phyloP scores from a whole-genome alignment of 192 early-diverging fungal genomes.

The Podila minutissima region DNA sequence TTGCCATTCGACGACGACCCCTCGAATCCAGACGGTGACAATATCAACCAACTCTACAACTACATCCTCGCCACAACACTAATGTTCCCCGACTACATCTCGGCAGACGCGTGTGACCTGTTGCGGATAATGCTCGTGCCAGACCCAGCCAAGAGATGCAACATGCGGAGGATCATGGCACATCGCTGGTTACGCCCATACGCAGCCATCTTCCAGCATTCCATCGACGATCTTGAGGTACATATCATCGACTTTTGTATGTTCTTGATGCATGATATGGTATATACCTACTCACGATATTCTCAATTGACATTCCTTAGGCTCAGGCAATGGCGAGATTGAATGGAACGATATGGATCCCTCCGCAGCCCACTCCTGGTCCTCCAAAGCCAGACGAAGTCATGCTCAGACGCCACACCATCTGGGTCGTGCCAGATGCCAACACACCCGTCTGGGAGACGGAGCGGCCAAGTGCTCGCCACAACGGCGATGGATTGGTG shows the following conservation, averaged over 20 bases:
- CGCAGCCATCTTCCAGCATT: slow-evolving; percentile 55
- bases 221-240: slow-evolving; percentile 49
- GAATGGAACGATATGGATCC: slow-evolving; percentile 39
- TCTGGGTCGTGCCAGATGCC: slow-evolving; percentile 25
- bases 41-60: slow-evolving; percentile 85
- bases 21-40: slow-evolving; percentile 89
- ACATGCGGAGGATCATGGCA: slow-evolving; percentile 78
- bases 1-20: slow-evolving; percentile 94
- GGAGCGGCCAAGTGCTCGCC: background rate
- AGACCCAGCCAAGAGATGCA: slow-evolving; percentile 80
- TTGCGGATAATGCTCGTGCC: slow-evolving; percentile 91
- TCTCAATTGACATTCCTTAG: background rate
- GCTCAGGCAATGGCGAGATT: slow-evolving; percentile 37
- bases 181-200: slow-evolving; percentile 74
- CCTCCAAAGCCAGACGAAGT: slow-evolving; percentile 14
- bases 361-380: slow-evolving; percentile 9
- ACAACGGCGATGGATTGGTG: slow-evolving; percentile 28
- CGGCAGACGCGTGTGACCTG: slow-evolving; percentile 78
- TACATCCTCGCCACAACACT: slow-evolving; percentile 84
- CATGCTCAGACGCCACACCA: slow-evolving; percentile 29
- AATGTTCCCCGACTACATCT: slow-evolving; percentile 91
- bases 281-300: background rate
- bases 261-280: background rate
- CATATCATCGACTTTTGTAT: background rate
- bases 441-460: slow-evolving; percentile 2